Percentiles rank a stretch among this genome's conserved stretches.
phyloP scores from a whole-genome alignment of 306 rosid species.

The Casuarina glauca region DNA sequence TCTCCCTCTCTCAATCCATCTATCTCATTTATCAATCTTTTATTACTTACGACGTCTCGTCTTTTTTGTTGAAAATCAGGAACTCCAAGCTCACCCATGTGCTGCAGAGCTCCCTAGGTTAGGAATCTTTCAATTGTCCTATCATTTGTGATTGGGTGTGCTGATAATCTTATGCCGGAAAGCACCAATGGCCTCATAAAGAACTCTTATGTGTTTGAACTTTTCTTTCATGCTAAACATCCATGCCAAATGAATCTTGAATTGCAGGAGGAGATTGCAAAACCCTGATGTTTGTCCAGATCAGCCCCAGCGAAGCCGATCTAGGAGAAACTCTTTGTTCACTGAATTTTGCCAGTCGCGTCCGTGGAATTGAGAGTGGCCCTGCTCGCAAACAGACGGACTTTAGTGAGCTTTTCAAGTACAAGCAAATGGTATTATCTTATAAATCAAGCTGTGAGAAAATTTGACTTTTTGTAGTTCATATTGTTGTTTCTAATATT shows the following conservation, averaged over 20 bases:
- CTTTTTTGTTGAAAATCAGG: slow-evolving; percentile 46
- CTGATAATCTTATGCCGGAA: slow-evolving; percentile 5
- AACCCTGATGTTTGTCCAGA: slow-evolving; percentile 95
- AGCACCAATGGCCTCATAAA: background rate
- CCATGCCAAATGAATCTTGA: slow-evolving; percentile 31
- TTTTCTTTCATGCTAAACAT: background rate
- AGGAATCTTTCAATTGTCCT: slow-evolving; percentile 21
- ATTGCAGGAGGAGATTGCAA: slow-evolving; percentile 96
- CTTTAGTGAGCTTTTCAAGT: slow-evolving; percentile 69
- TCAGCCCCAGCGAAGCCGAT: slow-evolving; percentile 81
- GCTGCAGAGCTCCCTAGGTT: slow-evolving; percentile 96
- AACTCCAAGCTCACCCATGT: slow-evolving; percentile 96
- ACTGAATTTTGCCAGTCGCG: slow-evolving; percentile 88
- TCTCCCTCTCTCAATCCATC: background rate
- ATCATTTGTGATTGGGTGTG: slow-evolving; percentile 8
- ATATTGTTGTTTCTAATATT: slow-evolving; percentile 8
- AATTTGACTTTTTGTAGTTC: background rate
- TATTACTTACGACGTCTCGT: slow-evolving; percentile 19
- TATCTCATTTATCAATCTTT: slow-evolving; percentile 9
- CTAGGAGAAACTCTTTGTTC: slow-evolving; percentile 93
- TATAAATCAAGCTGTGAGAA: background rate
- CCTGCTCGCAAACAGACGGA: slow-evolving; percentile 94
- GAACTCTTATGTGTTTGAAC: background rate
- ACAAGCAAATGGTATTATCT: slow-evolving; percentile 87
- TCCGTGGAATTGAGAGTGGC: slow-evolving; percentile 84